These are phyloP conservation scores for Volvox africanus DNA, from an alignment of 139 green algal genomes.

Conservation along the genomic window DNA sequence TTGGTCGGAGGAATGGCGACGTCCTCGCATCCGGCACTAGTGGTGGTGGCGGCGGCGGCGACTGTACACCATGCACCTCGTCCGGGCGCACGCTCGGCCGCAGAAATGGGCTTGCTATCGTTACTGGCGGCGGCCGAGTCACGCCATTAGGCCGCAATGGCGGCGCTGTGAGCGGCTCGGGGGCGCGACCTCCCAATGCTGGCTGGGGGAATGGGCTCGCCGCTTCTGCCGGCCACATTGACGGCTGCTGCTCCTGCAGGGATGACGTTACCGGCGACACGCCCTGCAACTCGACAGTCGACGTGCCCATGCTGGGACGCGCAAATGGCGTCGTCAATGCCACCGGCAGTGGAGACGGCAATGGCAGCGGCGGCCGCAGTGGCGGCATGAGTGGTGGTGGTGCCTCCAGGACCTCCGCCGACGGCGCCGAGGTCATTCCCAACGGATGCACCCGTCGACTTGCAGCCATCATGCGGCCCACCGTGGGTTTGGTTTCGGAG, in stretches of 20 bases:
- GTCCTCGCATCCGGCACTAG: neutral
- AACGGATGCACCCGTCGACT: neutral
- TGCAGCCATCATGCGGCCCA: neutral
- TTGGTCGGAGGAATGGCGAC: neutral
- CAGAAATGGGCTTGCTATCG: too few species aligned
- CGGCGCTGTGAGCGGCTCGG: too few species aligned
- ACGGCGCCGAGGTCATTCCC: neutral
- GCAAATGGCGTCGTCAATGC: neutral
- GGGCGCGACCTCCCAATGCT: too few species aligned
- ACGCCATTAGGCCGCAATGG: too few species aligned
- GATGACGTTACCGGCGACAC: neutral
- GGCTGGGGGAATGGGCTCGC: too few species aligned
- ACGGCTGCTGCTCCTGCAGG: neutral
- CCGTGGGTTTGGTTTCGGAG: neutral
- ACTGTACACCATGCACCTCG: neutral
- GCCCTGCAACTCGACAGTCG: neutral
- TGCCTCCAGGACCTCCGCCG: neutral
- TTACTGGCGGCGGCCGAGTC: too few species aligned
- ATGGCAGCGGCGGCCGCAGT: neutral
- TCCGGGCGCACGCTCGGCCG: neutral
- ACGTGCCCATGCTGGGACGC: neutral
- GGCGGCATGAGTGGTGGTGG: too few species aligned
- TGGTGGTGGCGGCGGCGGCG: neutral
- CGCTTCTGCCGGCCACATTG: too few species aligned
- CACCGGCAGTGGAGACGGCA: neutral